phyloP scores from a whole-genome alignment of 305 asterid genomes.

The Fraxinus nigra region DNA sequence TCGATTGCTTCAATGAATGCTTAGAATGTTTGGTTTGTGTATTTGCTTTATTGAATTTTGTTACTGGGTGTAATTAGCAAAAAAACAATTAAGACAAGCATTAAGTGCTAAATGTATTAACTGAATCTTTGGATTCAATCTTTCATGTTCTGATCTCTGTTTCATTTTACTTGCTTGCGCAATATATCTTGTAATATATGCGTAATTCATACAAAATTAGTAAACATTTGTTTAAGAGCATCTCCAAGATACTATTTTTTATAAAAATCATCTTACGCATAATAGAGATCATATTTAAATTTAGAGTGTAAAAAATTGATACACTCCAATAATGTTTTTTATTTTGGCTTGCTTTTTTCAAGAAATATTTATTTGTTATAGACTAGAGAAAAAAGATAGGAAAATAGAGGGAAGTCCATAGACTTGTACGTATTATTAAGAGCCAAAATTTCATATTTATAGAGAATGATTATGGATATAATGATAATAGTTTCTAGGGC shows the following conservation, averaged over 20 bases:
- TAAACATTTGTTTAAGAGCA: background rate
- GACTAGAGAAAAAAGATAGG: too few relatives aligned
- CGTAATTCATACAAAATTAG: too few relatives aligned
- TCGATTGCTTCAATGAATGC: background rate
- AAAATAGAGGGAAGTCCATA: too few relatives aligned
- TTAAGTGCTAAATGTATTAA: background rate
- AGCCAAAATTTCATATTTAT: too few relatives aligned
- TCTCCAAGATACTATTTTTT: background rate
- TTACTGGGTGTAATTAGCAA: background rate
- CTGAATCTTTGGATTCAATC: background rate
- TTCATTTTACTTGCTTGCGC: background rate
- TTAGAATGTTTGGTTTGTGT: background rate
- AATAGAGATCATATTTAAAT: too few relatives aligned
- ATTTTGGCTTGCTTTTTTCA: background rate
- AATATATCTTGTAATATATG: background rate
- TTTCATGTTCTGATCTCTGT: background rate
- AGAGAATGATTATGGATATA: too few relatives aligned
- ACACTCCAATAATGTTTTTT: background rate
- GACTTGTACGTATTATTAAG: too few relatives aligned
- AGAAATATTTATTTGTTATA: too few relatives aligned
- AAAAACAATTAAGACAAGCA: background rate
- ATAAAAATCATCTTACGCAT: too few relatives aligned
- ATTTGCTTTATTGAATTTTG: background rate
- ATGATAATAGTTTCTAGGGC: too few relatives aligned
- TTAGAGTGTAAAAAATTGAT: background rate